Base-by-base conservation (phyloP, 495 filamentous ascomycete genomes). In the Pseudevernia furfuracea region DNA sequence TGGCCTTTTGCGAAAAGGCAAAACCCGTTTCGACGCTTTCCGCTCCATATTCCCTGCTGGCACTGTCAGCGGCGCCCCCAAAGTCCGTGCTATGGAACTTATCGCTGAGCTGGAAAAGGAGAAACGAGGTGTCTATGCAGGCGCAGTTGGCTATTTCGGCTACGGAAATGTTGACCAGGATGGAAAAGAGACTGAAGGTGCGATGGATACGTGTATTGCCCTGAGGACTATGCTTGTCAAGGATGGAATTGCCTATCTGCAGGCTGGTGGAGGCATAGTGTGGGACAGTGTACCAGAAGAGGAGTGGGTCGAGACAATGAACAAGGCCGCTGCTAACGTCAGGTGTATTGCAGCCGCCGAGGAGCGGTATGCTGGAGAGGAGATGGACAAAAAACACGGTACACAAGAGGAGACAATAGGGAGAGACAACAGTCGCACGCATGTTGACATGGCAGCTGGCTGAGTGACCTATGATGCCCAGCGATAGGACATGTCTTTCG, bases 191-290 rank as follows among this genome's bases (percentile, higher is more conserved):
- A 72, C 67, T 36, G 86, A 92, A 61, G 94, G 95, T 12, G 91
- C 90, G 17, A 97, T 98, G 94, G 94, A 98, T 73, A 97, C 93
- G 3, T 97, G 92, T 74, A 98, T 98, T 76, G 94, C 94, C n/a
- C 79, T 98, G 64, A 83, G 94, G 46, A 98, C 94, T 12, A 98
- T 98, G 94, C 69, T 96, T 72, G 81, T 94, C 55, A 97, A 97
- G 78, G 88, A 95, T 62, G 89, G 88, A 0, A 80, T 92, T 46
- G 93, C 91, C 28, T 97, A 96, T 75, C 80, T 98, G 46, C 95
- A 97, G 73, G 94, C 94, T 41, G 90, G 91, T n/a, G 94, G 94
- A 48, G 94, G 94, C 21, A 97, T 98, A 71, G 94, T 98, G 28
- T 96, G 94, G 74, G 94, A 98, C 74, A 92, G 88, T 19, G 94